A percentile compares a stretch with the other conserved stretches of the same genome.
Conservation (phyloP, 2,329 filamentous ascomycete genomes). For the Lachnellula subtilissima region DNA sequence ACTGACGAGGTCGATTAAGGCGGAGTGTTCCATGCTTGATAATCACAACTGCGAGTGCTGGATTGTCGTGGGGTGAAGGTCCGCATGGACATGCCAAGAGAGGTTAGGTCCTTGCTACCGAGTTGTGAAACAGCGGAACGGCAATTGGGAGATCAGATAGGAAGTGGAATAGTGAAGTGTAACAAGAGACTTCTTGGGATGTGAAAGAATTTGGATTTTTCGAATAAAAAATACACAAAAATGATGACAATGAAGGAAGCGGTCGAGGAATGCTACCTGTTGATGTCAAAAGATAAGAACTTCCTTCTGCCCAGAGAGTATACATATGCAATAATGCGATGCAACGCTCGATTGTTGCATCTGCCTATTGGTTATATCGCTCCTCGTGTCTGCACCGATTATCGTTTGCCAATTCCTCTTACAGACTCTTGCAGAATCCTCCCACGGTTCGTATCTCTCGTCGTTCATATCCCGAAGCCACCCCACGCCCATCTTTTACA, state of each 20-base stretch:
- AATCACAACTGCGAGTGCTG: conserved; percentile 5
- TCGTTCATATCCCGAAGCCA: conserved; percentile 1
- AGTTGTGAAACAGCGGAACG: background rate
- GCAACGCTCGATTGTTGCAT: conserved; percentile 7
- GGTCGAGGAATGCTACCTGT: background rate
- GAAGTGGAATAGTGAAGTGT: no score
- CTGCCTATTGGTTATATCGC: conserved; percentile 7
- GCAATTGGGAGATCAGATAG: background rate
- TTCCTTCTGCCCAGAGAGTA: background rate
- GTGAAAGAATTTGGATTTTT: background rate
- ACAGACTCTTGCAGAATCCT: background rate
- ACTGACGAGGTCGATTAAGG: background rate
- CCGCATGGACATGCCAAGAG: conserved; percentile 12
- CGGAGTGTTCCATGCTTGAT: conserved; percentile 1
- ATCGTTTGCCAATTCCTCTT: conserved; percentile 4
- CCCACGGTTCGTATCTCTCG: background rate
- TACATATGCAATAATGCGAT: background rate
- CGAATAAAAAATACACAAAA: background rate
- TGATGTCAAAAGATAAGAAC: conserved; percentile 2
- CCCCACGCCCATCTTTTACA: conserved; percentile 42
- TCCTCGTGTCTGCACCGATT: background rate
- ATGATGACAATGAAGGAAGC: no score
- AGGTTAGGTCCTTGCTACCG: conserved; percentile 2
- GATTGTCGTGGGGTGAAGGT: conserved; percentile 12
- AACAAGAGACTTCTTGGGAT: background rate